phyloP scores from a whole-genome alignment of 225 moss, liverwort and hornwort genomes.

The Ulota crispa region DNA sequence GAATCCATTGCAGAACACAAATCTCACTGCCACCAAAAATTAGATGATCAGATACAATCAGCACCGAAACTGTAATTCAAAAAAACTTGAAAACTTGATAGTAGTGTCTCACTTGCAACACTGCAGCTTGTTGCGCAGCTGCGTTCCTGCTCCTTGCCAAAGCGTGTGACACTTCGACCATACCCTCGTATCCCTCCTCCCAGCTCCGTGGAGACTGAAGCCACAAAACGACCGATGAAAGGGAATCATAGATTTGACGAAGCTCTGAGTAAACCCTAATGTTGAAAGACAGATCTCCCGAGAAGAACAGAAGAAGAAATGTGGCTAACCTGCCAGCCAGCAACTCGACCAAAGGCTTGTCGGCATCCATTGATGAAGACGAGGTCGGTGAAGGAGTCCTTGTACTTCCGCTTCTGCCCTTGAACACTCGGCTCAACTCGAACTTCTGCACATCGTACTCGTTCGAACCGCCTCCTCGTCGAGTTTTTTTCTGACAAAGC shows the following conservation, averaged over 20 bases:
- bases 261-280: not conserved
- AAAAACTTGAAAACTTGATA: not conserved
- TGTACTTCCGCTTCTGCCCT: conserved; percentile 57
- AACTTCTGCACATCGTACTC: conserved; percentile 36
- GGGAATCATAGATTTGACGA: not conserved
- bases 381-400: conserved; percentile 81
- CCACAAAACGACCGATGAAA: not conserved
- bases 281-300: not conserved
- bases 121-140: conserved; percentile 81
- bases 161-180: conserved; percentile 96
- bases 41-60: not conserved
- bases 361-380: conserved; percentile 89
- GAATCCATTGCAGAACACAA: not conserved
- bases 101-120: conserved; percentile 56
- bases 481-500: not conserved
- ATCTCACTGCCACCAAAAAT: not conserved
- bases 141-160: conserved; percentile 69
- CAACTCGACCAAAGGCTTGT: conserved; percentile 74
- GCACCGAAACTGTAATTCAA: not conserved
- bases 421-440: not conserved
- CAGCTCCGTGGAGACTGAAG: conserved; percentile 78
- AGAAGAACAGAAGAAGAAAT: not conserved
- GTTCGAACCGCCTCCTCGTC: not conserved
- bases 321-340: conserved; percentile 75
- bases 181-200: conserved; percentile 88